Evolutionary conservation across 495 filamentous ascomycete genomes (phyloP), one percentile per base, ranked within the genome.

Genomic region (Collariella sp.): DNA sequence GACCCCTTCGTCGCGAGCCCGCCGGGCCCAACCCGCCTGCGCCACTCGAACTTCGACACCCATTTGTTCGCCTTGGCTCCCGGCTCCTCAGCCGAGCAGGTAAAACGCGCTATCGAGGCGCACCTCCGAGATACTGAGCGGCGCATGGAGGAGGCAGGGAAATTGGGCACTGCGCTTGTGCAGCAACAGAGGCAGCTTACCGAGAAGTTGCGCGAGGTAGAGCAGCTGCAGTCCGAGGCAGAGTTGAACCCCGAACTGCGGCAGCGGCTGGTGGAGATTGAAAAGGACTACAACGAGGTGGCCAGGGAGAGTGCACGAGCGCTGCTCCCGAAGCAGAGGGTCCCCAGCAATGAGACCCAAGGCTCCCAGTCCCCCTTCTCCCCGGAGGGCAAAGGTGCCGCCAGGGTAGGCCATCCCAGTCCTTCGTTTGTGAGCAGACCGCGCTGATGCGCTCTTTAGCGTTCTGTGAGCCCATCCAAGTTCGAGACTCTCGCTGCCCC

Each of bases 241-340:
- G 87, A 94, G 57, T 84, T 97, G 52, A 84, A 83, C 7, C 85
- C 87, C 2, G 91, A 95, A 48, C 68, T 97, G 61, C 83, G 86
- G 13, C 83, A 85, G 68, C 90, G 86, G 67, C 74, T 98, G 26
- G 77, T 81, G 10, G 91, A 95, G 51, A 77, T 97, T 61, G 93
- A 98, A 65, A 85, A 81, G 67, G 94, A 96, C 57, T 97, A 94
- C 68, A 93, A 93, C 68, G 93, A 97, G 57, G 88, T 96, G 42
- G 90, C 90, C 29, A 80, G 85, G 48, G 91, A 97, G 63, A 90
- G 86, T 19, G 87, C 91, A 41, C 81, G 91, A 46, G 89, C 89
- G 7, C 91, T 96, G 67, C 72, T 97, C 50, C 89, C 93, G 13
- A 91, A 91, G 66, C 81, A 88, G 39, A 77, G 86, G 62, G 80